Conservation (phyloP, 2,329 filamentous ascomycete genomes). For the Neoascochyta sp. region DNA sequence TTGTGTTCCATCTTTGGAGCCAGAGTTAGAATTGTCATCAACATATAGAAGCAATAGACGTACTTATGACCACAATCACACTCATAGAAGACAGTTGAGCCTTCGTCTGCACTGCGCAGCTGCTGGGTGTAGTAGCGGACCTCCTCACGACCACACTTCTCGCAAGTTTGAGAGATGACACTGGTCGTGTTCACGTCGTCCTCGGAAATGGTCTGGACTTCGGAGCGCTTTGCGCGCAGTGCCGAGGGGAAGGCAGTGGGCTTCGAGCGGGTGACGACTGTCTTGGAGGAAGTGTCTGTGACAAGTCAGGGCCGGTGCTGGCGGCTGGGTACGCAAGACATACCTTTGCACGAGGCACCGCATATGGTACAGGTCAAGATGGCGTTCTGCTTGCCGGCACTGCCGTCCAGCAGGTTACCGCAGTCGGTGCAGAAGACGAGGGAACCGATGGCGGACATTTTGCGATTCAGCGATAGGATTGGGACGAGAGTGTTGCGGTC, state of each 20-base stretch:
- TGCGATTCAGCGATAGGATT: no score
- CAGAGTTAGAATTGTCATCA: conserved; percentile 16
- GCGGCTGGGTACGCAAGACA: conserved; percentile 2
- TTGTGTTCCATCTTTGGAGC: conserved; percentile 51
- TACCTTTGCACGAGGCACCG: conserved; percentile 79
- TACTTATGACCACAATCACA: conserved; percentile 86
- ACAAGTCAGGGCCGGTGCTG: conserved; percentile 4
- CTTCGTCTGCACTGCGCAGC: conserved; percentile 89
- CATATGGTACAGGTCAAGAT: conserved; percentile 81
- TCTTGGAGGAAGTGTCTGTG: conserved; percentile 54
- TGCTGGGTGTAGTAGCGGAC: conserved; percentile 85
- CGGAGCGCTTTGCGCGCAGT: conserved; percentile 82
- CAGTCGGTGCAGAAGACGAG: conserved; percentile 91
- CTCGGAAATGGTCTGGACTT: conserved; percentile 74
- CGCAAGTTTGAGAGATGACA: conserved; percentile 65
- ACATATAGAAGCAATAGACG: conserved; percentile 27
- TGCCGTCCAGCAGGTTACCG: conserved; percentile 81
- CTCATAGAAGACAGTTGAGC: conserved; percentile 84
- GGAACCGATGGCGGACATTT: conserved; percentile 85
- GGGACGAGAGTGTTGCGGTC: no score
- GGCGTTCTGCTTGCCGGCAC: conserved; percentile 70
- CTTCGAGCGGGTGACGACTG: conserved; percentile 79
- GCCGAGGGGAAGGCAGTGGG: conserved; percentile 85
- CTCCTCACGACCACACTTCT: conserved; percentile 74
- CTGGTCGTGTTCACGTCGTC: conserved; percentile 74